These are phyloP conservation scores for Penicillium sclerotiorum DNA, from an alignment of 2,329 filamentous ascomycete genomes.

Conservation along the genomic window DNA sequence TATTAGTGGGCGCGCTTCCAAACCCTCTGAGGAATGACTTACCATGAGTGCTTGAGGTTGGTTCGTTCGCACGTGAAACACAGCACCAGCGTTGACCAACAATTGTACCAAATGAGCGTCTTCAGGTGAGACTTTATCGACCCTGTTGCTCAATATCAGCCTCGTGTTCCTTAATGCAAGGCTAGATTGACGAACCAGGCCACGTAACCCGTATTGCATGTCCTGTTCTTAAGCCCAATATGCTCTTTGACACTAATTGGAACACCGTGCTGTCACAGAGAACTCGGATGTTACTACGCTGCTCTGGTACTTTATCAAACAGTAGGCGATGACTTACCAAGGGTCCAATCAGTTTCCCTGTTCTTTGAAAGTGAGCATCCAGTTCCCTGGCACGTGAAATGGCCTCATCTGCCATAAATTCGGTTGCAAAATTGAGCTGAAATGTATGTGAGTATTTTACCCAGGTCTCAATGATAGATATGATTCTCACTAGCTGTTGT, in stretches of 20 bases:
- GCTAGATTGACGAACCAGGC: constrained; percentile 30
- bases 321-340: constrained; percentile 30
- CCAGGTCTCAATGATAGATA: background rate
- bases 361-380: constrained; percentile 33
- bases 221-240: constrained; percentile 58
- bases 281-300: background rate
- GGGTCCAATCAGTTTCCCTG: constrained; percentile 52
- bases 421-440: constrained; percentile 41
- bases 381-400: constrained; percentile 36
- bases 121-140: constrained; percentile 37
- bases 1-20: constrained; percentile 4
- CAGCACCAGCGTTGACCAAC: constrained; percentile 41
- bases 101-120: constrained; percentile 38
- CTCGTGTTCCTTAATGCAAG: background rate
- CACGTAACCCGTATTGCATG: constrained; percentile 40
- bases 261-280: constrained; percentile 48
- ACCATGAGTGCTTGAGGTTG: constrained; percentile 47
- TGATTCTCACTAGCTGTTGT: constrained; percentile 33
- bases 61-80: constrained; percentile 49
- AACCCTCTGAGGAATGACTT: background rate
- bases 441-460: background rate
- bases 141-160: constrained; percentile 24
- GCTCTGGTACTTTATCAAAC: background rate
- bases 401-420: constrained; percentile 41
- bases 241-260: constrained; percentile 64